A percentile compares a stretch with the other conserved stretches of the same genome.
Conservation (phyloP, 106 monocot species). For the Amphibolis antarctica region DNA sequence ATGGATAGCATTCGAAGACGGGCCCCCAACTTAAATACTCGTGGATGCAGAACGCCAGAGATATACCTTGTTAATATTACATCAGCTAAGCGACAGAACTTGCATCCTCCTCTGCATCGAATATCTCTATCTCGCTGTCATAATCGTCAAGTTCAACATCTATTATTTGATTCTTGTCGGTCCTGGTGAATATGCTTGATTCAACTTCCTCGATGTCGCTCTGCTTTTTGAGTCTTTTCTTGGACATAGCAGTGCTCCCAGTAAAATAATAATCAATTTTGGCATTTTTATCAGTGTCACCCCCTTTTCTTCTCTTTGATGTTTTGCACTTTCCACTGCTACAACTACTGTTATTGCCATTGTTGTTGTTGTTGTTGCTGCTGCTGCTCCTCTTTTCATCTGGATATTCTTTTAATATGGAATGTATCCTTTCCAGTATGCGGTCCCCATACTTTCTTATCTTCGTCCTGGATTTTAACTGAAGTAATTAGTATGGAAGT, state of each 20-base stretch:
- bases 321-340: constrained; percentile 34
- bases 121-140: no score
- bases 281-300: constrained; percentile 3
- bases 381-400: constrained; percentile 15
- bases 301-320: constrained; percentile 36
- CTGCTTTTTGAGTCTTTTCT: constrained; percentile 38
- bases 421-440: constrained; percentile 48
- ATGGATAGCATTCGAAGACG: no score
- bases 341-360: constrained; percentile 19
- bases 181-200: neutral
- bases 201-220: neutral
- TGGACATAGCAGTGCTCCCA: constrained; percentile 28
- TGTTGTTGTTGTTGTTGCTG: constrained; percentile 2
- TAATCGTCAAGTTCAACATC: constrained; percentile 61
- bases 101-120: no score
- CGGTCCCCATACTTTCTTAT: constrained; percentile 66
- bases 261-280: constrained; percentile 36
- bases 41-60: no score
- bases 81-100: no score
- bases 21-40: no score
- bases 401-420: constrained; percentile 33
- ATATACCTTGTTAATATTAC: no score
- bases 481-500: neutral
- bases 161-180: constrained; percentile 14
- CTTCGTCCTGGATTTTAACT: constrained; percentile 38